These are phyloP conservation scores for Pseudogymnoascus sp. DNA, from an alignment of 2,329 filamentous ascomycete species.

Conservation along the genomic window DNA sequence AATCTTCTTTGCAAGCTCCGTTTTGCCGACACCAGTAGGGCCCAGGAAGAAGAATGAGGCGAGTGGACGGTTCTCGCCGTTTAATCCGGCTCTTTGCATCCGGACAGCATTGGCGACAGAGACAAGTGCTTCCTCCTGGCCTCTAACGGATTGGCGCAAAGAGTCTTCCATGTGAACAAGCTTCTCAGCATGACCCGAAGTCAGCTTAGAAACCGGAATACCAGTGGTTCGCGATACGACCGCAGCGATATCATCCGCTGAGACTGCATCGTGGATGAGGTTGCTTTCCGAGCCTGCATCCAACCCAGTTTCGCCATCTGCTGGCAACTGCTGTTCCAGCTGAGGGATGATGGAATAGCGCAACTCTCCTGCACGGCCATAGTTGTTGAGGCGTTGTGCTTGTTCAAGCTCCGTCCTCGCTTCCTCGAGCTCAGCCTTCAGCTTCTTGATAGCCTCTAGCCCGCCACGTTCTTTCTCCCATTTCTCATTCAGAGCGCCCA, in stretches of 20 bases:
- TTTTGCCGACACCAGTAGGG: constrained; percentile 94
- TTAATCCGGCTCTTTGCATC: constrained; percentile 85
- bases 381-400: constrained; percentile 81
- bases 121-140: constrained; percentile 87
- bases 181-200: constrained; percentile 89
- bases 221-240: constrained; percentile 89
- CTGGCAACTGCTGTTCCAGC: constrained; percentile 70
- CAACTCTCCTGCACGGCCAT: constrained; percentile 82
- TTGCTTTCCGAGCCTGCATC: constrained; percentile 38
- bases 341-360: constrained; percentile 80
- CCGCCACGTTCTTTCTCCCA: constrained; percentile 89
- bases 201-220: constrained; percentile 87
- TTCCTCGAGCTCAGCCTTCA: constrained; percentile 81
- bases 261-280: constrained; percentile 90
- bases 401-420: constrained; percentile 79
- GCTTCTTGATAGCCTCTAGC: constrained; percentile 78
- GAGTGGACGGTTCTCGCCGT: constrained; percentile 81
- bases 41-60: constrained; percentile 98
- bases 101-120: constrained; percentile 89
- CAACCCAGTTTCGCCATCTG: constrained; percentile 49
- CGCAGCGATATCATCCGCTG: constrained; percentile 82
- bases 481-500: constrained; percentile 62
- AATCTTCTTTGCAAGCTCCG: constrained; percentile 93
- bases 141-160: constrained; percentile 73
- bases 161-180: constrained; percentile 93